These are phyloP conservation scores for Xylaria telfairii DNA, from an alignment of 495 filamentous ascomycete genomes.

Conservation along the genomic window DNA sequence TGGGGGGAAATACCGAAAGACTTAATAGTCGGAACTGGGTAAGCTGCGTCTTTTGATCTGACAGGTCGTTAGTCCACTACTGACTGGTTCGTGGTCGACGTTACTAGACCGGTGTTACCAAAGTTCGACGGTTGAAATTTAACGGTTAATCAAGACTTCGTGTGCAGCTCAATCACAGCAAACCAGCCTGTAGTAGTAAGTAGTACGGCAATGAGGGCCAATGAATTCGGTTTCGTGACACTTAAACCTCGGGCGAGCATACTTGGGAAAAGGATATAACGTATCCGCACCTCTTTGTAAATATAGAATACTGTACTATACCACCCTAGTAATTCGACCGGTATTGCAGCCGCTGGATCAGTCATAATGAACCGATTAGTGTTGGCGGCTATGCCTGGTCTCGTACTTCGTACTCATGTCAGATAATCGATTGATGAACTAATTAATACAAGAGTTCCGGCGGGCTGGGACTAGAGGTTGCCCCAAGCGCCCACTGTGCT, in stretches of 20 bases:
- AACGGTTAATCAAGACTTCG: background rate
- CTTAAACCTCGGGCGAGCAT: background rate
- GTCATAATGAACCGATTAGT: background rate
- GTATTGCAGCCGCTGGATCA: background rate
- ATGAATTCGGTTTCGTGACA: background rate
- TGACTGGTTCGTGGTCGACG: background rate
- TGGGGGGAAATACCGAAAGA: background rate
- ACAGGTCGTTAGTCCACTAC: background rate
- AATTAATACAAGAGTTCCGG: conserved; percentile 4
- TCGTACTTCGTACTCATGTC: background rate
- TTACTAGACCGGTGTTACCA: background rate
- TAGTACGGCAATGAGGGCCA: background rate
- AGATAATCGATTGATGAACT: background rate
- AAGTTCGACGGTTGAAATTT: background rate
- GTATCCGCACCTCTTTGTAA: background rate
- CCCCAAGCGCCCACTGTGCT: conserved; percentile 3
- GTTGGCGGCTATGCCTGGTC: background rate
- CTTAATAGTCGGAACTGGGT: background rate
- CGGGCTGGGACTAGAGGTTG: conserved; percentile 3
- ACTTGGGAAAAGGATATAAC: background rate
- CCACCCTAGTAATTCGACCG: background rate
- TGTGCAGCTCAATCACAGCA: background rate
- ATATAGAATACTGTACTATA: background rate
- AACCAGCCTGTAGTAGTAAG: background rate
- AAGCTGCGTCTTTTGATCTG: background rate